A percentile compares a stretch with the other conserved stretches of the same genome.
Conservation (phyloP, 2,329 filamentous ascomycete species). For the Gyromitra esculenta region DNA sequence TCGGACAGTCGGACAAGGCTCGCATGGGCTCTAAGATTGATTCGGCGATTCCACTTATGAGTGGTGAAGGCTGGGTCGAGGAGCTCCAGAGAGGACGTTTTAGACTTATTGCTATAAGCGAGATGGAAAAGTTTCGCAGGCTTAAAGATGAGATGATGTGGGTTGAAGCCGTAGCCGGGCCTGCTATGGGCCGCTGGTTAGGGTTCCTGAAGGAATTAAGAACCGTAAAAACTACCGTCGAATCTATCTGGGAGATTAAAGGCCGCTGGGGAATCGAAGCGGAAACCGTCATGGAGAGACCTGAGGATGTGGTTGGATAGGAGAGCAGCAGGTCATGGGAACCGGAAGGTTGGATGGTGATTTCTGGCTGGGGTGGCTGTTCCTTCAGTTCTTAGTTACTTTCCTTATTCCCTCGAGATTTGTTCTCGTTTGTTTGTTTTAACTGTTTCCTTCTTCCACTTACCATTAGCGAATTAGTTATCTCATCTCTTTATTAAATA, state of each 20-base stretch:
- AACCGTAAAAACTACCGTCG: constrained; percentile 29
- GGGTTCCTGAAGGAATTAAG: constrained; percentile 31
- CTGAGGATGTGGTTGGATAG: constrained; percentile 28
- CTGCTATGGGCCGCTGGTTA: constrained; percentile 49
- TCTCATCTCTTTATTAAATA: too few relatives aligned
- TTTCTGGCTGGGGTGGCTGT: not conserved
- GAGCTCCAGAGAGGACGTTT: constrained; percentile 1
- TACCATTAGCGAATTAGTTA: not conserved
- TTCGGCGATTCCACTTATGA: not conserved
- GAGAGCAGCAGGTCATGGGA: not conserved
- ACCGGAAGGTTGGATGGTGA: not conserved
- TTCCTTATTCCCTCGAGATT: too few relatives aligned
- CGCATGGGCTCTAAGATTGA: constrained; percentile 13
- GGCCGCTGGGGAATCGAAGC: constrained; percentile 26
- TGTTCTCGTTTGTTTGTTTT: too few relatives aligned
- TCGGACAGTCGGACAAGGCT: not conserved
- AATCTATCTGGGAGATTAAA: constrained; percentile 38
- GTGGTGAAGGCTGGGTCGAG: constrained; percentile 32
- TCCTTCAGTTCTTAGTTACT: not conserved
- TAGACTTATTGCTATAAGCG: constrained; percentile 25
- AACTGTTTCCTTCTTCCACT: not conserved
- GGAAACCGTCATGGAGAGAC: constrained; percentile 33
- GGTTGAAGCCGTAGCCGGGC: constrained; percentile 39
- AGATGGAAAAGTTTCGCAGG: constrained; percentile 25
- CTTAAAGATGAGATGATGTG: constrained; percentile 45